phyloP scores from a whole-genome alignment of 768 basidiomycete species.

The Gloeostereum incarnatum region DNA sequence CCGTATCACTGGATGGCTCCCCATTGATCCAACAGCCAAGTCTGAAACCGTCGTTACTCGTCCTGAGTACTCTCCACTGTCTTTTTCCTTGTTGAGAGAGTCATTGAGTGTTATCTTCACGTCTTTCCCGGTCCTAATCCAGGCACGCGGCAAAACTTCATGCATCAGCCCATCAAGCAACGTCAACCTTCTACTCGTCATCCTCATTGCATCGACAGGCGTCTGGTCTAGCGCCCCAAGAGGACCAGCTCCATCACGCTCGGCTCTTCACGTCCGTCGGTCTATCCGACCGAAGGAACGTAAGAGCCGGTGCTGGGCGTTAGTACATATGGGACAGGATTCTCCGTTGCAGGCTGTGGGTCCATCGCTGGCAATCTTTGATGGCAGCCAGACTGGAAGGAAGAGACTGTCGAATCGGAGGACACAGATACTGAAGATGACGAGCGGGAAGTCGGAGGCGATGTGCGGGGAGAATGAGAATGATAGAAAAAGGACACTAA shows the following conservation, averaged over 20 bases:
- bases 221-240: conserved; percentile 17
- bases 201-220: conserved; percentile 5
- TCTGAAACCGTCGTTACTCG: too few relatives aligned
- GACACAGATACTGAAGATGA: not conserved
- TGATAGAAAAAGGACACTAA: conserved; percentile 23
- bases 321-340: conserved; percentile 15
- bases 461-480: conserved; percentile 7
- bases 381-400: not conserved
- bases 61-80: too few relatives aligned
- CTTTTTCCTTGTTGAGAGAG: too few relatives aligned
- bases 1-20: too few relatives aligned
- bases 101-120: too few relatives aligned
- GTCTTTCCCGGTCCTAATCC: conserved; percentile 15
- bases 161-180: not conserved
- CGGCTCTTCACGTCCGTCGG: conserved; percentile 1
- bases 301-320: conserved; percentile 9
- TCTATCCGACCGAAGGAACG: conserved; percentile 5
- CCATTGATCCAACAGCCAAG: too few relatives aligned
- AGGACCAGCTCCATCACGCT: conserved; percentile 18
- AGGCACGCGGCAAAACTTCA: conserved; percentile 10
- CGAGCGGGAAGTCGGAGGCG: conserved; percentile 3
- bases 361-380: not conserved
- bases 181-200: conserved; percentile 2
- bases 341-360: not conserved
- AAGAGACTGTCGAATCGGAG: not conserved